Base-by-base conservation (phyloP, 192 early-diverging fungal species). In the Allomyces macrogynus region DNA sequence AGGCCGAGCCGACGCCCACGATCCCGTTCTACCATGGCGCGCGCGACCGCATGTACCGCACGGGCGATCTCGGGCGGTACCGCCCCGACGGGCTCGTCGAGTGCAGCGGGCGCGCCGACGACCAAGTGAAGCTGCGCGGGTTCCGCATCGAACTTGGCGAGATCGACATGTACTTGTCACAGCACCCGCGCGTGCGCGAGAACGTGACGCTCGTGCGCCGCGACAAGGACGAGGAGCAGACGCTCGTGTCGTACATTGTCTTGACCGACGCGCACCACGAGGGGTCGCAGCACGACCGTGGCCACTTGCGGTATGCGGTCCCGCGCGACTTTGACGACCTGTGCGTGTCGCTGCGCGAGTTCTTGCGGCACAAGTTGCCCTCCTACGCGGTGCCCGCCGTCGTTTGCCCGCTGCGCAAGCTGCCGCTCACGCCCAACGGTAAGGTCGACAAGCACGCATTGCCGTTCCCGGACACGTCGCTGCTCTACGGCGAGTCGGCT, bases 121-220 rank as follows among this genome's bases (percentile, higher is more conserved):
- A 97, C 73, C 95, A 97, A 71, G 90, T 99, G 73, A 99, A 99
- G 86, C 95, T 99, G 73, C 92, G 95, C 72, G 97, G 97, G 32
- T 97, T 97, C 87, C 83, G 97, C 65, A 99, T 99, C 57, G 97
- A 99, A 80, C 78, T 99, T 62, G 90, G 90, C 66, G 97, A 99
- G 78, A 97, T 99, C 69, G 92, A 97, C 70, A 95, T 93, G 44
- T 90, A 92, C 72, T 79, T 99, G 64, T 87, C 86, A 61, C 91
- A 95, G 76, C 89, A 92, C 71, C 83, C 90, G 26, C 70, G 86
- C 43, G 85, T 99, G 61, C 84, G 95, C 62, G 95, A 96, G 75
- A 97, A 95, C 70, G 91, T 91, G 10, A 97, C 95, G 0, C 77
- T 97, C 63, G 93, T 99, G 16, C 82, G 95, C 57, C 84, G 96